Percentiles rank a stretch among this genome's conserved stretches.
Conservation (phyloP, 2,329 filamentous ascomycete genomes). For the Cadophora gregata region DNA sequence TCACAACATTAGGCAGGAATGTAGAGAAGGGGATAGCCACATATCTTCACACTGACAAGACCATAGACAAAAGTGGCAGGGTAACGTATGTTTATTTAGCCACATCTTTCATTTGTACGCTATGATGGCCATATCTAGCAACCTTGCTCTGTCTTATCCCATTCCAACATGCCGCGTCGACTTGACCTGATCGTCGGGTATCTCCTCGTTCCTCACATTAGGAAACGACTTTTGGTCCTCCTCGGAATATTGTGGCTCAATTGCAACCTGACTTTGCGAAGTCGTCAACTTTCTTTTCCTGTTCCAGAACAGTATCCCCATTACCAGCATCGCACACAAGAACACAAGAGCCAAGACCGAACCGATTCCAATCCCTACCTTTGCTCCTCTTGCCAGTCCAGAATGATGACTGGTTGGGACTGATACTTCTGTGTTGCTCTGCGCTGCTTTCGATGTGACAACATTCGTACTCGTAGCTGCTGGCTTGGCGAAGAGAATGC, state of each 20-base stretch:
- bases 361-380: conserved; percentile 10
- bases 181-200: neutral
- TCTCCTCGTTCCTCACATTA: conserved; percentile 7
- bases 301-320: conserved; percentile 4
- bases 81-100: no score
- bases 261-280: conserved; percentile 13
- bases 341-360: conserved; percentile 10
- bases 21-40: no score
- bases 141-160: neutral
- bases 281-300: neutral
- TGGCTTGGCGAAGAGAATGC: conserved; percentile 19
- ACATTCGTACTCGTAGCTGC: neutral
- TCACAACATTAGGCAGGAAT: no score
- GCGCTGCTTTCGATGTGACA: neutral
- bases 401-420: conserved; percentile 1
- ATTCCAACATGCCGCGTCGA: conserved; percentile 10
- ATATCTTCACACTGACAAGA: no score
- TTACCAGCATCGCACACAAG: neutral
- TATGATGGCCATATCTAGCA: neutral
- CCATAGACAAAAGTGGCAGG: no score
- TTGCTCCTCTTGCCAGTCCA: conserved; percentile 1
- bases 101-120: neutral
- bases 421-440: neutral
- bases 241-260: conserved; percentile 1
- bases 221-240: conserved; percentile 14